Base-by-base conservation (phyloP, 805 yeast species). In the Teunomyces kruisii region DNA sequence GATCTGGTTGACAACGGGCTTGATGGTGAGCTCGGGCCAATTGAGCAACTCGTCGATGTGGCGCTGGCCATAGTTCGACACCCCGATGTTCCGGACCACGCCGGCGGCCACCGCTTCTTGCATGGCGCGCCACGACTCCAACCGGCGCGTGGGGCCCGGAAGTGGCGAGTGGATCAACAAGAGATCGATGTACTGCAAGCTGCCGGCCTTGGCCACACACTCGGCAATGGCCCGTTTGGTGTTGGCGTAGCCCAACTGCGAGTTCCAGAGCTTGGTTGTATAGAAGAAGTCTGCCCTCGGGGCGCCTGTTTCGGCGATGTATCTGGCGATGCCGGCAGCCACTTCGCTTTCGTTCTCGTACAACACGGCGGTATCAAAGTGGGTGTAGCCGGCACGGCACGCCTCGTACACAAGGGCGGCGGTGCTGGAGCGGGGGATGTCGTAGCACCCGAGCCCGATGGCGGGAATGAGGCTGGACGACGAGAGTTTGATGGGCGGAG, bases 261-360 rank as follows among this genome's bases (percentile, higher is more conserved):
- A 35, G 54, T 84, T 80, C 92, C 92, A 85, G 15, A 86, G 58
- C 58, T 88, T 88, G 4, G 94, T 83, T 8, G 89, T 83, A 63
- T 85, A 52, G 50, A 64, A 67, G 6, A 68, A 49, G 14, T 65
- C 68, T n/a, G 36, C 32, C 12, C 72, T 44, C 15, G 50, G 42
- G 7, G 59, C 46, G 2, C 45, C 39, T 0, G 74, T 71, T 39
- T 64, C 63, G 26, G 70, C 69, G 3, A 76, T 37, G 71, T 75
- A 76, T 32, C 64, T 50, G 9, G 43, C 50, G 42, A 84, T 77
- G 4, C 84, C 94, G 42, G 73, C 70, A 27, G 95, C 90, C 10
- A 84, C 84, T 51, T 77, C 81, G 13, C 63, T 70, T 62, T 88
- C 96, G 58, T 83, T 84, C 2, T 78, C 78, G 61, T 87, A 87